Conservation (phyloP, 1,284 basidiomycete genomes). For the Nidula niveotomentosa region DNA sequence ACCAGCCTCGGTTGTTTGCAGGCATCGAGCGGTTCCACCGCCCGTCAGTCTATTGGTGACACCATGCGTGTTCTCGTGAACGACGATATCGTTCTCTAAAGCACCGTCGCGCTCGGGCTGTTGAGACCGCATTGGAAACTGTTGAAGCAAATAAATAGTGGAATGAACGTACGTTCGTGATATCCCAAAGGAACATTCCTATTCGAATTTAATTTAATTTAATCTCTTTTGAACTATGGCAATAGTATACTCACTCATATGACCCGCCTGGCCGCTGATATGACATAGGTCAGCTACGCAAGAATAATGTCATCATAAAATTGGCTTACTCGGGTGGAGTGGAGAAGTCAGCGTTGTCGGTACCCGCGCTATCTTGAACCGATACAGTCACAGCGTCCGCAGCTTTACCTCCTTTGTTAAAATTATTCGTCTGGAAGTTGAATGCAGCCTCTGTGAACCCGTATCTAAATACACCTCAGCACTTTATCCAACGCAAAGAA, state of each 20-base stretch:
- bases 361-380: conserved; percentile 35
- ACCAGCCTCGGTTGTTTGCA: conserved; percentile 42
- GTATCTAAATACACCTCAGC: too few species aligned
- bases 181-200: neutral
- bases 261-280: conserved; percentile 30
- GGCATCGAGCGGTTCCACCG: conserved; percentile 43
- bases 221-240: conserved; percentile 20
- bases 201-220: neutral
- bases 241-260: conserved; percentile 37
- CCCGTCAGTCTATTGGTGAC: conserved; percentile 45
- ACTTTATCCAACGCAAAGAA: too few species aligned
- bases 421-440: conserved; percentile 27
- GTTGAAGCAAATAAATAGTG: neutral
- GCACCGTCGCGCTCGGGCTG: conserved; percentile 35
- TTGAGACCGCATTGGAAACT: neutral
- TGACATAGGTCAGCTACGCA: neutral
- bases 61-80: conserved; percentile 45
- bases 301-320: neutral
- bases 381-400: conserved; percentile 37
- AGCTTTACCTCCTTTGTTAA: conserved; percentile 36
- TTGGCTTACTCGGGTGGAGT: conserved; percentile 33
- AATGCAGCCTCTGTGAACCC: neutral
- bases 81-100: conserved; percentile 41
- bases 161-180: neutral
- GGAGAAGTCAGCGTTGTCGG: conserved; percentile 41